Percentiles rank a stretch among this genome's conserved stretches.
phyloP scores from a whole-genome alignment of 768 basidiomycete species.

The Suillus paluster region DNA sequence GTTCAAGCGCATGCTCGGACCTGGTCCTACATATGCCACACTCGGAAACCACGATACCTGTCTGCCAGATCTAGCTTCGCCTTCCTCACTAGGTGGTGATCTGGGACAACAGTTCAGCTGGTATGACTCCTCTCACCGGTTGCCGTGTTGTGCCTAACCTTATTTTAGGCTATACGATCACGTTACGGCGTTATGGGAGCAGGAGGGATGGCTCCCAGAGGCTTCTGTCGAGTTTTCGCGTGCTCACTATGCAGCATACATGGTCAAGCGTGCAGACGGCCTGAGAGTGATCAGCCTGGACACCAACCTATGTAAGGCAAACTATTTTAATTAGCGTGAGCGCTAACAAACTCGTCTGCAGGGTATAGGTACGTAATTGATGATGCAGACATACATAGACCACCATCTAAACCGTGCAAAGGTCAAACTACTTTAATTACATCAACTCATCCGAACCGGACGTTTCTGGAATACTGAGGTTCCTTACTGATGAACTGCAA shows the following conservation, averaged over 20 bases:
- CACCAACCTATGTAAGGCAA: constrained; percentile 70
- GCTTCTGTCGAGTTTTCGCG: constrained; percentile 59
- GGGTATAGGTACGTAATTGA: constrained; percentile 35
- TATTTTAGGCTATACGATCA: constrained; percentile 74
- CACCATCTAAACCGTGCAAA: constrained; percentile 24
- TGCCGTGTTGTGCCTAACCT: neutral
- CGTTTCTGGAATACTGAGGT: constrained; percentile 75
- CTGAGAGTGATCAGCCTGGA: constrained; percentile 76
- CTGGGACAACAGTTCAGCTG: constrained; percentile 61
- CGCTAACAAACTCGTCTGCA: constrained; percentile 13
- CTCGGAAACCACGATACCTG: constrained; percentile 82
- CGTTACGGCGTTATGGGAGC: constrained; percentile 69
- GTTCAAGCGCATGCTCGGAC: constrained; percentile 61
- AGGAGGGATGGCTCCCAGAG: constrained; percentile 70
- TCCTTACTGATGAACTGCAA: constrained; percentile 79
- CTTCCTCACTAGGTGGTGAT: constrained; percentile 56
- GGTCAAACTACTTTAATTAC: constrained; percentile 76
- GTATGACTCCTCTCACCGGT: neutral
- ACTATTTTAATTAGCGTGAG: neutral
- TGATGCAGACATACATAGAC: constrained; percentile 6
- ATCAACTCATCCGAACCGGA: constrained; percentile 75
- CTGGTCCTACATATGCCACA: constrained; percentile 75
- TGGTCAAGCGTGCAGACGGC: constrained; percentile 67
- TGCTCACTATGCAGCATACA: constrained; percentile 75
- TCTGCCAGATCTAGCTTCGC: constrained; percentile 60